Base-by-base conservation (phyloP, 768 basidiomycete species). In the Amanita rubescens region DNA sequence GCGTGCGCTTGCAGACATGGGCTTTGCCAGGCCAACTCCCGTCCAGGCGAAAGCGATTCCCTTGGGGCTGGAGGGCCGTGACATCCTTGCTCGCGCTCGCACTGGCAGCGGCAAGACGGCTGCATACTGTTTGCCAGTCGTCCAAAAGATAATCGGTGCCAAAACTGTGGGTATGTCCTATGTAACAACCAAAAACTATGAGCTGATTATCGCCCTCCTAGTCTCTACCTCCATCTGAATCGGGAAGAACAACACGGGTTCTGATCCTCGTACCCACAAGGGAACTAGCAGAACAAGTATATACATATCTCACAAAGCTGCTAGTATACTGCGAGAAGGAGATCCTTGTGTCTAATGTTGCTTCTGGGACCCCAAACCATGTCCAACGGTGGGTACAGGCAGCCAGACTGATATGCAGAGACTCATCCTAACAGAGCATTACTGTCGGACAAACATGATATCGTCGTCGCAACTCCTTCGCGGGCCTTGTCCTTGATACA, bases 51-150 rank as follows among this genome's bases (percentile, higher is more conserved):
- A 90, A 65, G 87, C 91, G 3, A 94, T 99, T 45, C 94, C 95
- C 1, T 77, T 95, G 15, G 92, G 94, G 1, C 78, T 99, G 32
- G 88, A 93, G 67, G 84, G 86, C 58, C 75, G 77, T 32, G 96
- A 99, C 67, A 88, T 99, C 51, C 82, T 99, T 30, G 95, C 94
- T 17, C 81, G 91, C 42, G 95, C 96, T 2, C 80, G 91, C 30
- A 99, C 96, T 3, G 96, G 96, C 15, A 94, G 90, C 54, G 96
- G 96, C 22, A 99, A 99, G 73, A 99, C 96, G 0, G 91, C 89
- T 3, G 93, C 96, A 2, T 99, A 99, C 66, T 91, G 90, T 60
- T 77, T 98, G 9, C 96, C 96, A 0, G 71, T 94, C 22, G 74
- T 91, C 0, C 94, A 98, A 66, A 94, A 92, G 67, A 84, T 98